These are phyloP conservation scores for Podospora tetraspora DNA, from an alignment of 495 filamentous ascomycete species.

Conservation along the genomic window DNA sequence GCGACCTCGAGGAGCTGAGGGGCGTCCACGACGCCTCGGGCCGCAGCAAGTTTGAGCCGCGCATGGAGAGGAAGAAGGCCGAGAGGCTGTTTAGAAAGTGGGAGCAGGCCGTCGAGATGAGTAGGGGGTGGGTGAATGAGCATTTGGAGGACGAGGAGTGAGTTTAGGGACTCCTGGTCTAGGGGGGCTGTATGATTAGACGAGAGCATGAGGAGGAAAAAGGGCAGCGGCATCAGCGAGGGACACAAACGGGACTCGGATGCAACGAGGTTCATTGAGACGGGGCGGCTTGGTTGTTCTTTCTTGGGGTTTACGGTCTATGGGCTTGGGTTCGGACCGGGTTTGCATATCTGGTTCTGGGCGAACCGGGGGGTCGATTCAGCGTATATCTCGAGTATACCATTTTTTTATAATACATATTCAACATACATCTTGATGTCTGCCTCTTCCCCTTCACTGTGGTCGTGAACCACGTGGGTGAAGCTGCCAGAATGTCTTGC, in stretches of 20 bases:
- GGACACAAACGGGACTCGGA: neutral
- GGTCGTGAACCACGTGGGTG: neutral
- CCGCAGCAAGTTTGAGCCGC: slow-evolving; percentile 67
- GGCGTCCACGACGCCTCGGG: slow-evolving; percentile 66
- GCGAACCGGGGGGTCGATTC: neutral
- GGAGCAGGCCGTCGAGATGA: slow-evolving; percentile 86
- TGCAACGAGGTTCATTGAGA: neutral
- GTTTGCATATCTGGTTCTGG: neutral
- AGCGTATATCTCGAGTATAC: neutral
- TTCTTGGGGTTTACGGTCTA: neutral
- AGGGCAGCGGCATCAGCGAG: neutral
- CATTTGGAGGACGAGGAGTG: neutral
- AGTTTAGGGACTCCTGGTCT: too few species aligned
- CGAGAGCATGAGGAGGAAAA: neutral
- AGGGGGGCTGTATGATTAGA: neutral
- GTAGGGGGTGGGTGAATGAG: slow-evolving; percentile 65
- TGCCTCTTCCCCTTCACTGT: neutral
- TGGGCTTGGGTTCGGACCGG: neutral
- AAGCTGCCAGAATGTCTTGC: neutral
- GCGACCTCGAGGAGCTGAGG: slow-evolving; percentile 69
- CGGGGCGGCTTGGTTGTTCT: neutral
- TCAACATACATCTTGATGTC: neutral
- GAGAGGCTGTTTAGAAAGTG: slow-evolving; percentile 70
- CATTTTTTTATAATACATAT: neutral
- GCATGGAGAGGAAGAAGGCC: slow-evolving; percentile 55